Base-by-base conservation (phyloP, 1,284 basidiomycete genomes). In the Agroathelia rolfsii region DNA sequence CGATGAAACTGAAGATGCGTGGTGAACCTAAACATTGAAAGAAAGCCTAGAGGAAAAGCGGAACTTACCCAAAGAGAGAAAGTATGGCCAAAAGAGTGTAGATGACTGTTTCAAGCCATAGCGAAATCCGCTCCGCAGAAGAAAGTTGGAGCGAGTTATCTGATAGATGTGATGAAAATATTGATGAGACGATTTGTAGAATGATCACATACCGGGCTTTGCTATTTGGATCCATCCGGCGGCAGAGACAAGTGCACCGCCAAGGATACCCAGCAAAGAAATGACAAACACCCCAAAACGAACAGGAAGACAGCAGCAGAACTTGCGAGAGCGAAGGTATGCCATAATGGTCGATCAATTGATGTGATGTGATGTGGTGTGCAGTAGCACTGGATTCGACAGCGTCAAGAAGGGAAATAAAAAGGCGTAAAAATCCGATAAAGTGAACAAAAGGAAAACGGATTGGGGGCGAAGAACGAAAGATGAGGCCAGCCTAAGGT, bases 271-370 rank as follows among this genome's bases (percentile, higher is more conserved):
- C 16, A 71, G 38, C 13, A 69, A 45, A 16, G 67, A 65, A 40
- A 75, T 58, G 41, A 76, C 59, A 51, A 76, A 71, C 28, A 75
- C 72, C 38, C 69, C 73, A 24, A 68, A 53, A 36, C 72, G 62
- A 45, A 77, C 69, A 24, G 74, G 69, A 41, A 77, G 61, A 49
- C 72, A 76, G 52, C 64, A 73, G 52, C 69, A 75, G 52, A 75
- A 77, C 38, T 50, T 63, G 34, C 59, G 59, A 15, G 60, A 59
- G 31, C 55, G 60, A 42, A 61, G 53, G 47, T 36, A 37, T 24
- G 19, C 34, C 41, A 41, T 43, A n/a, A 14, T 24, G 8, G 19
- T 6, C 11, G 25, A 17, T 11, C n/a, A 28, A 28, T 28, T 12
- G 35, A 32, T 24, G 35, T 31, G 24, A 34, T 36, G 18, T 43